Percentiles rank a stretch among this genome's conserved stretches.
These are phyloP conservation scores for Saprolegnia diclina DNA, from an alignment of 352 stramenopile genomes.

Conservation along the genomic window DNA sequence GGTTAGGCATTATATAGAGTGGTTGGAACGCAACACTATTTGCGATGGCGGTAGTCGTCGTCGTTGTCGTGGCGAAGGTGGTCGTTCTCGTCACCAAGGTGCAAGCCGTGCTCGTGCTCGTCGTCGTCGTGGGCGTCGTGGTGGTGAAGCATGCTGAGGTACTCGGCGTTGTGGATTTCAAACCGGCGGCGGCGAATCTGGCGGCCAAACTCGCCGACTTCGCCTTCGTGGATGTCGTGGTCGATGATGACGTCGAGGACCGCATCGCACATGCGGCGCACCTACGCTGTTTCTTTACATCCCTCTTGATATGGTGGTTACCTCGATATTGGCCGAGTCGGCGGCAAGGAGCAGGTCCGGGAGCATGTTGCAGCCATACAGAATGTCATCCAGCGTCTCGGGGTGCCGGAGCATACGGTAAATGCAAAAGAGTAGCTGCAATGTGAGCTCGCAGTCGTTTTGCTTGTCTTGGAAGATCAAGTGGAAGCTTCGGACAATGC, in stretches of 20 bases:
- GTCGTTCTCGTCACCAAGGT: background rate
- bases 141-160: constrained; percentile 77
- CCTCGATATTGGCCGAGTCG: constrained; percentile 69
- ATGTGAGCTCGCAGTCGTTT: constrained; percentile 77
- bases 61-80: background rate
- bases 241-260: constrained; percentile 83
- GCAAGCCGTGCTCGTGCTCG: constrained; percentile 27
- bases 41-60: background rate
- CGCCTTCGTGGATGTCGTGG: constrained; percentile 56
- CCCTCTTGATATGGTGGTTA: background rate
- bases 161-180: constrained; percentile 85
- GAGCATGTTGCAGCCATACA: constrained; percentile 68
- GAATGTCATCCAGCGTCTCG: constrained; percentile 75
- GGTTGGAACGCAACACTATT: background rate
- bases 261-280: constrained; percentile 80
- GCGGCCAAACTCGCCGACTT: constrained; percentile 63
- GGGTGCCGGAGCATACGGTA: constrained; percentile 66
- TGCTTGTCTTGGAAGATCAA: constrained; percentile 82
- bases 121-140: constrained; percentile 31
- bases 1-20: background rate
- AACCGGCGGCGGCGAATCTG: constrained; percentile 78
- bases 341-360: constrained; percentile 70
- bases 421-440: constrained; percentile 76
- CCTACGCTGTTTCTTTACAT: constrained; percentile 12
- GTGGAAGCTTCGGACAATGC: constrained; percentile 67